Evolutionary conservation across 139 green algal genomes (phyloP).

Genomic region (Pycnococcus provasolii): DNA sequence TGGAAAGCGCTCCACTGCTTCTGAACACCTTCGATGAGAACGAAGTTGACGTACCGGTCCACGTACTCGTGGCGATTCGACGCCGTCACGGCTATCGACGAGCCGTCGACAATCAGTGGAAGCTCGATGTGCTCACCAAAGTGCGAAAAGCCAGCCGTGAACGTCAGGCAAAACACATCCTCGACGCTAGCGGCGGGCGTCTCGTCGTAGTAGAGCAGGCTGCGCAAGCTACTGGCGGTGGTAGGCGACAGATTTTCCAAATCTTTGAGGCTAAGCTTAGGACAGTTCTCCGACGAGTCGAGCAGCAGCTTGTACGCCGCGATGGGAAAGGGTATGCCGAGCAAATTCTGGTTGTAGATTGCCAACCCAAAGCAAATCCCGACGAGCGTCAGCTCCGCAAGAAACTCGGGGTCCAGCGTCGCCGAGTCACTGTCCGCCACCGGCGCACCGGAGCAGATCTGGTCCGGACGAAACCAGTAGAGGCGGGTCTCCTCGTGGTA

Average conservation of each 20-base stretch:
- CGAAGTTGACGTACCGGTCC: conserved; percentile 42
- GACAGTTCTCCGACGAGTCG: conserved; percentile 30
- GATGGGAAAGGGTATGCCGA: conserved; percentile 71
- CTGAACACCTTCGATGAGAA: conserved; percentile 29
- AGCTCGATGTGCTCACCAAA: conserved; percentile 18
- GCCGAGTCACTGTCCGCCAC: too few relatives aligned
- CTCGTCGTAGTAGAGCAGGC: conserved; percentile 29
- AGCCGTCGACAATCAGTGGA: conserved; percentile 43
- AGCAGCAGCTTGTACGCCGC: conserved; percentile 74
- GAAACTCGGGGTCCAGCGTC: conserved; percentile 35
- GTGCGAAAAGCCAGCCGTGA: conserved; percentile 2
- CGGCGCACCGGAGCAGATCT: too few relatives aligned
- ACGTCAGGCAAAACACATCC: conserved; percentile 18
- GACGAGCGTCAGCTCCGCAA: conserved; percentile 70
- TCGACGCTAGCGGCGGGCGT: neutral
- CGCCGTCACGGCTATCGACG: conserved; percentile 40
- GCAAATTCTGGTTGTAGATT: conserved; percentile 82
- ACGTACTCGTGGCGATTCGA: conserved; percentile 56
- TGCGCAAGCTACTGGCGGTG: conserved; percentile 22
- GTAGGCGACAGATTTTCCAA: conserved; percentile 26
- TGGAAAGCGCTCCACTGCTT: conserved; percentile 63
- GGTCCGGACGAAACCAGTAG: conserved; percentile 36
- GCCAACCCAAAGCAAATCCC: conserved; percentile 75
- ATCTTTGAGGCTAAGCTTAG: conserved; percentile 28
- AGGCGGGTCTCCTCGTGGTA: conserved; percentile 54